Percentiles rank a stretch among this genome's conserved stretches.
These are phyloP conservation scores for Massariosphaeria phaeospora DNA, from an alignment of 495 filamentous ascomycete genomes.

Conservation along the genomic window DNA sequence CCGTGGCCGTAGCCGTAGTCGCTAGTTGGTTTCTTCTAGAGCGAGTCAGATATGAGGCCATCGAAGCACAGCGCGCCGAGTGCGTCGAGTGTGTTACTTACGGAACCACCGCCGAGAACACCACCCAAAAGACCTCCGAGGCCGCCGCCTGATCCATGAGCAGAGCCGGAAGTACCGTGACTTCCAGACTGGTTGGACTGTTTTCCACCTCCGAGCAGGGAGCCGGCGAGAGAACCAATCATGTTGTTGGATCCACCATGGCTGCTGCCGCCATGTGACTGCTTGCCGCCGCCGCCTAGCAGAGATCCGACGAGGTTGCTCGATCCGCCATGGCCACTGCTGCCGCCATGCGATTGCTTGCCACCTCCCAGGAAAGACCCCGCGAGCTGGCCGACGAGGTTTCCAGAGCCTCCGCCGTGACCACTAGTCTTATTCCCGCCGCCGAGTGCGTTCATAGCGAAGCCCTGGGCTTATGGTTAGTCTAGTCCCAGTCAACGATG, in stretches of 20 bases:
- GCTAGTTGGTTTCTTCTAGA: conserved; percentile 21
- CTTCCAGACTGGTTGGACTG: conserved; percentile 37
- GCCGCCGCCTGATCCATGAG: conserved; percentile 27
- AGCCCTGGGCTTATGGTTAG: conserved; percentile 34
- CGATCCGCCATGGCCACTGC: conserved; percentile 26
- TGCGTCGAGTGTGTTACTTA: conserved; percentile 1
- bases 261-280: conserved; percentile 7
- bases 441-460: conserved; percentile 40
- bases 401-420: conserved; percentile 10
- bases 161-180: conserved; percentile 14
- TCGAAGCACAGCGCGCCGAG: not conserved
- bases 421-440: conserved; percentile 37
- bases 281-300: not conserved
- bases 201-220: conserved; percentile 37
- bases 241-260: conserved; percentile 14
- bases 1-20: conserved; percentile 37
- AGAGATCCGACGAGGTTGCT: conserved; percentile 15
- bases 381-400: conserved; percentile 37
- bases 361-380: conserved; percentile 43
- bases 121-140: conserved; percentile 33
- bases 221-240: conserved; percentile 33
- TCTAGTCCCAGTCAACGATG: not conserved
- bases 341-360: conserved; percentile 15
- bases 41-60: conserved; percentile 1
- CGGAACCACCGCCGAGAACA: conserved; percentile 35